Base-by-base conservation (phyloP, 2,329 filamentous ascomycete species). In the Cordyceps militaris region DNA sequence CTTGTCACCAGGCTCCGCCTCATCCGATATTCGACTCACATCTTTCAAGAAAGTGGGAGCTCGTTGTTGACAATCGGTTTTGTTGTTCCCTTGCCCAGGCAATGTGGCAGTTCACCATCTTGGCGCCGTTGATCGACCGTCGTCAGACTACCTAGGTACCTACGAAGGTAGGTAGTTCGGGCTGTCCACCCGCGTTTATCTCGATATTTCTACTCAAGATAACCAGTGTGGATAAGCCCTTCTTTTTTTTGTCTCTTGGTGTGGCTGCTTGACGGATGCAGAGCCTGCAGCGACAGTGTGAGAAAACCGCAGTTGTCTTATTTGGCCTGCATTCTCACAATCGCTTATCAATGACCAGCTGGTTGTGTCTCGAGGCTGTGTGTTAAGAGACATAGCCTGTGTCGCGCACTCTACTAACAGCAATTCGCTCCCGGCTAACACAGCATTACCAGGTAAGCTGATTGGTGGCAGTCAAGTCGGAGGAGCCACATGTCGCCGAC, bases 141-240 rank as follows among this genome's bases (percentile, higher is more conserved):
- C n/a, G n/a, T n/a, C n/a, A n/a, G n/a, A n/a, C n/a, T n/a, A n/a
- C n/a, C n/a, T n/a, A n/a, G n/a, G n/a, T n/a, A n/a, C n/a, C n/a
- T n/a, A n/a, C n/a, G n/a, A n/a, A n/a, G n/a, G n/a, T n/a, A n/a
- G n/a, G n/a, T n/a, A n/a, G n/a, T n/a, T n/a, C n/a, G n/a, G n/a
- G n/a, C n/a, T 16, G 21, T 13, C 21, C 16, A 23, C 42, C 52
- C 30, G 23, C 30, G 52, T 32, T 34, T 42, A 42, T 56, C 53
- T 56, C 53, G 44, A 56, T 49, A 43, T 48, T 48, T n/a, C 36
- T 23, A n/a, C 53, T 48, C 32, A 56, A n/a, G n/a, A 46, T 24
- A 3, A 23, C 38, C 10, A 23, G 21, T 55, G 52, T 55, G 52
- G 52, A 21, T 47, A 46, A 38, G 52, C 42, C 5, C 23, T 24